Conservation (phyloP, 2,329 filamentous ascomycete genomes). For the Leptoxyphium fumago region DNA sequence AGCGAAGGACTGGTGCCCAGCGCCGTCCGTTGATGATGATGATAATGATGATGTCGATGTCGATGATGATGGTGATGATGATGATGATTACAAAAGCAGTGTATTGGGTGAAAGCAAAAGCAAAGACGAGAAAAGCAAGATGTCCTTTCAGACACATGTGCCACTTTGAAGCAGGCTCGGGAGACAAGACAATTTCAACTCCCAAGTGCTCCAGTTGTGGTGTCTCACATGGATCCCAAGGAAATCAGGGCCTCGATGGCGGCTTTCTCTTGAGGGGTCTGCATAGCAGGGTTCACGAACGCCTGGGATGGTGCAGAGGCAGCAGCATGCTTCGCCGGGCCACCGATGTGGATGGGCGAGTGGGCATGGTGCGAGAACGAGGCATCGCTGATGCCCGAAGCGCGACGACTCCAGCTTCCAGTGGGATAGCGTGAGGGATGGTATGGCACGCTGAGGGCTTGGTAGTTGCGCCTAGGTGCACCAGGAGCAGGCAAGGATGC, state of each 20-base stretch:
- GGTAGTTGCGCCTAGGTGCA: slow-evolving; percentile 13
- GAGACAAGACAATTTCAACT: not conserved
- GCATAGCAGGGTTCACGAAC: slow-evolving; percentile 2
- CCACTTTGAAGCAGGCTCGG: not conserved
- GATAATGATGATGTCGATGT: slow-evolving; percentile 1
- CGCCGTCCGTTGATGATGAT: slow-evolving; percentile 13
- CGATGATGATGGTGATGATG: no score
- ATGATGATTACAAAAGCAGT: not conserved
- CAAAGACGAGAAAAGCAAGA: not conserved
- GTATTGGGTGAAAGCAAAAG: not conserved
- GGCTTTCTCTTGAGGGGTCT: slow-evolving; percentile 60
- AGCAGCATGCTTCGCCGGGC: slow-evolving; percentile 9
- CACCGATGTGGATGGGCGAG: slow-evolving; percentile 5
- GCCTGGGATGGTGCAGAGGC: slow-evolving; percentile 5
- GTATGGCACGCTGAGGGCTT: slow-evolving; percentile 13
- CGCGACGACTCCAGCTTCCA: slow-evolving; percentile 11
- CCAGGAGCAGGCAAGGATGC: slow-evolving; percentile 29
- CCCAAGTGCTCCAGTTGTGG: slow-evolving; percentile 1
- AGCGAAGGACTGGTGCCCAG: slow-evolving; percentile 19
- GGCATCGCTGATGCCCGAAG: slow-evolving; percentile 8
- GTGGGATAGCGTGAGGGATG: slow-evolving; percentile 13
- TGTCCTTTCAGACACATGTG: not conserved
- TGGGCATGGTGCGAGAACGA: not conserved
- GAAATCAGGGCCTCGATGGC: slow-evolving; percentile 67
- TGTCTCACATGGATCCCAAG: slow-evolving; percentile 50